Evolutionary conservation across 495 filamentous ascomycete species (phyloP), one percentile per base, ranked within the genome.

Genomic region (Penicillium crystallinum): DNA sequence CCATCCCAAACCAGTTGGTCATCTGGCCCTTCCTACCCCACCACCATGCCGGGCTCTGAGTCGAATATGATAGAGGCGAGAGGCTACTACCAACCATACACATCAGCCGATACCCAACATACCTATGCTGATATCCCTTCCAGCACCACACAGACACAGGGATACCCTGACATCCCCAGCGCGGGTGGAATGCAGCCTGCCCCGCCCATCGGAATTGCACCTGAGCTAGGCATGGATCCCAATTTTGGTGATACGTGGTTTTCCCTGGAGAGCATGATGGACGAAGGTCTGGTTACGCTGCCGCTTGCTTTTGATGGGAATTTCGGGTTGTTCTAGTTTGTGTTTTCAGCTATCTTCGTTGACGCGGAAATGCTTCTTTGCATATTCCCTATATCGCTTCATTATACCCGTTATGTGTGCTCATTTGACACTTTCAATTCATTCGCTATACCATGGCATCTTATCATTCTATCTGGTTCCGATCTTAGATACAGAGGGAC

Each of bases 201-300:
- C 2, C 57, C 57, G 33, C 42, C 40, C 39, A 59, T 54, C 59
- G 63, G 48, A 21, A 61, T 71, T 34, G 48, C 57, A 1, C 62
- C 66, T 0, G 68, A 70, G 6, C 15, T 72, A 6, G 67, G 63
- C 0, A 54, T 65, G 21, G 62, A 65, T 37, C 49, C 66, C 0
- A 54, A 42, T 1, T 63, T 68, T 29, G 58, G 65, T 18, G 58
- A 68, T 40, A 60, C 66, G 30, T 43, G 74, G 29, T 62, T 66
- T 17, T 57, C 59, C n/a, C 33, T 76, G 48, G 68, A 60, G 3
- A 69, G 49, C 45, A 66, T 74, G 59, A 45, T 74, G 41, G 72
- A 71, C 7, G 69, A 72, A 39, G 66, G 66, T 10, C 38, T 74
- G 14, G 67, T 71, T 29, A 61, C 62, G 10, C 59, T 74, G 23